Evolutionary conservation across 2,329 filamentous ascomycete species (phyloP).

Genomic region (Acrocalymma vagum): DNA sequence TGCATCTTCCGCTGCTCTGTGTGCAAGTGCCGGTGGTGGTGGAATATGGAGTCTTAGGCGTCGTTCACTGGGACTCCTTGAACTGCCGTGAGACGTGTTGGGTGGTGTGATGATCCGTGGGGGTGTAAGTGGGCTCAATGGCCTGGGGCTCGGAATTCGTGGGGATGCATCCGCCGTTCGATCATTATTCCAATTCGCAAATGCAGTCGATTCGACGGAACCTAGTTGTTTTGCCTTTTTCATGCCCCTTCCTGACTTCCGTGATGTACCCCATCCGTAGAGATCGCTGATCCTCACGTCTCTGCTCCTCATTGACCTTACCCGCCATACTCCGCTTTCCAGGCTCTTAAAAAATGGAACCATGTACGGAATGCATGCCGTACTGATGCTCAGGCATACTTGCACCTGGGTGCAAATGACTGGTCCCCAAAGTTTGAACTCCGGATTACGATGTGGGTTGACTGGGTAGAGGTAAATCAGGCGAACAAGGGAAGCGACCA

Average conservation of each 20-base stretch:
- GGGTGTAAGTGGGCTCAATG: conserved; percentile 28
- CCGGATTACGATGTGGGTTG: conserved; percentile 31
- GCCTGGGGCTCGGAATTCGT: conserved; percentile 24
- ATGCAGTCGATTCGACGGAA: conserved; percentile 19
- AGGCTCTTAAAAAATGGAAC: conserved; percentile 35
- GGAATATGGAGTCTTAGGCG: conserved; percentile 35
- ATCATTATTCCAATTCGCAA: conserved; percentile 15
- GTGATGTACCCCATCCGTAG: conserved; percentile 8
- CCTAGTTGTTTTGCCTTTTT: conserved; percentile 15
- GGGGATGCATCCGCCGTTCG: conserved; percentile 30
- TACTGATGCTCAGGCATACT: conserved; percentile 37
- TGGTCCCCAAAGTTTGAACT: conserved; percentile 38
- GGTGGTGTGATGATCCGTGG: conserved; percentile 20
- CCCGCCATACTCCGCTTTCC: conserved; percentile 23
- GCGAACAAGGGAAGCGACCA: conserved; percentile 34
- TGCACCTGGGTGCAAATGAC: conserved; percentile 37
- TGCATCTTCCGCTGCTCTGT: conserved; percentile 11
- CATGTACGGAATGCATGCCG: conserved; percentile 45
- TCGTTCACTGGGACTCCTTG: conserved; percentile 24
- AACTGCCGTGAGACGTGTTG: conserved; percentile 8
- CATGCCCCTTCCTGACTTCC: conserved; percentile 8
- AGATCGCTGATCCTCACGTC: conserved; percentile 9
- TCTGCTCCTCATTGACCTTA: conserved; percentile 21
- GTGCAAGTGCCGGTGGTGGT: conserved; percentile 8
- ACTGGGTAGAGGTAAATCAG: conserved; percentile 39